phyloP scores from a whole-genome alignment of 192 early-diverging fungal genomes.

The Gamsiella multidivaricata region DNA sequence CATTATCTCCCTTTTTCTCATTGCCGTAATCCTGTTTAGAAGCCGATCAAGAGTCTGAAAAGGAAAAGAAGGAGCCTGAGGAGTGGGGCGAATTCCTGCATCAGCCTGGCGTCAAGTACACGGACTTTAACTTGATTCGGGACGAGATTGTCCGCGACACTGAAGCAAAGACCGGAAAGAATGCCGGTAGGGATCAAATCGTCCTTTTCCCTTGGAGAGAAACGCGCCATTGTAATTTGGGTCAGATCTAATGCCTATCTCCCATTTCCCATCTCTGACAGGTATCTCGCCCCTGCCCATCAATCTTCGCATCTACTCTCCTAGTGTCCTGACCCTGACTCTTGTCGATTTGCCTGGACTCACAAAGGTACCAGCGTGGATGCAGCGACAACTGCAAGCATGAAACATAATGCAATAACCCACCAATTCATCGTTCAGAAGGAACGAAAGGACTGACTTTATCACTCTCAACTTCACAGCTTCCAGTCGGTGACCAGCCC shows the following conservation, averaged over 20 bases:
- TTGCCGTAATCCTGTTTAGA: background rate
- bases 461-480: conserved; percentile 48
- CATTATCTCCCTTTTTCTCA: no score
- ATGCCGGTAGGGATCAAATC: conserved; percentile 59
- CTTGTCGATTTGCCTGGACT: conserved; percentile 98
- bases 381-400: no score
- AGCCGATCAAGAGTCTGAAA: conserved; percentile 11
- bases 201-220: background rate
- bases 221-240: no score
- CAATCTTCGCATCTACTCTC: conserved; percentile 97
- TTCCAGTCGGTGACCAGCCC: conserved; percentile 99
- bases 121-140: conserved; percentile 96
- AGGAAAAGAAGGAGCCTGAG: conserved; percentile 69
- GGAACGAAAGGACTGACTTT: no score
- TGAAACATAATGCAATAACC: no score
- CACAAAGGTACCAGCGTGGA: conserved; percentile 81
- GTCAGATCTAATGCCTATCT: background rate
- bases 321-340: conserved; percentile 97
- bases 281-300: conserved; percentile 96
- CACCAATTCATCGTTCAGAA: no score
- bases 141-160: conserved; percentile 96
- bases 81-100: conserved; percentile 99
- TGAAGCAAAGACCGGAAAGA: conserved; percentile 85
- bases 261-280: conserved; percentile 4
- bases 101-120: conserved; percentile 95